Evolutionary conservation across 169 alveolate genomes (phyloP).

Genomic region (Eimeria falciformis): DNA sequence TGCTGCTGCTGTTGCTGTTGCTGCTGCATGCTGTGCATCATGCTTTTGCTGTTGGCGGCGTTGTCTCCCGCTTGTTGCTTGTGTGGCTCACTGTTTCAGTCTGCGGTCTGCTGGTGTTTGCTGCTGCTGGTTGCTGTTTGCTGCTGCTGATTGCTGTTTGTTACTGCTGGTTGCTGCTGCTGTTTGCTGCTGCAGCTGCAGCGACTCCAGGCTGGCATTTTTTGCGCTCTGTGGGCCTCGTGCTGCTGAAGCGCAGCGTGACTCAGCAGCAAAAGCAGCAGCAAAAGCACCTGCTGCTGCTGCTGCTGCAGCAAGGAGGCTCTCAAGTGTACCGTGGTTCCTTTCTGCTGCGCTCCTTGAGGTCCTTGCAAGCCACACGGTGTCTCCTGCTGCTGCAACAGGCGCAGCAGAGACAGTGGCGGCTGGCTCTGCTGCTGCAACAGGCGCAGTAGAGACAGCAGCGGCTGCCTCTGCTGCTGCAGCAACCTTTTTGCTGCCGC

Average conservation of each 20-base stretch:
- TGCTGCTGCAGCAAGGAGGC: conserved; percentile 18
- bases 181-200: conserved; percentile 26
- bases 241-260: not conserved
- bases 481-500: not conserved
- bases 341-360: conserved; percentile 54
- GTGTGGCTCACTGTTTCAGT: too few species aligned
- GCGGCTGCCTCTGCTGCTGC: conserved; percentile 19
- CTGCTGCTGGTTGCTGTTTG: not conserved
- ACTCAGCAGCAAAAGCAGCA: not conserved
- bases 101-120: conserved; percentile 20
- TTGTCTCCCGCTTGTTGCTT: not conserved
- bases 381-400: conserved; percentile 39
- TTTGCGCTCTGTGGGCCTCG: conserved; percentile 22
- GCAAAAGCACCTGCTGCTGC: conserved; percentile 18
- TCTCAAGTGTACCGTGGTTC: not conserved
- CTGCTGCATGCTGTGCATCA: not conserved
- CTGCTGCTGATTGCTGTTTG: not conserved
- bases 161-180: not conserved
- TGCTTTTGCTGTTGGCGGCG: conserved; percentile 9
- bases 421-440: not conserved
- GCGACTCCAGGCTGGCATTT: conserved; percentile 10
- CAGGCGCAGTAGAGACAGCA: conserved; percentile 6
- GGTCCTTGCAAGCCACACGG: not conserved
- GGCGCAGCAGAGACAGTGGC: not conserved
- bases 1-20: conserved; percentile 37